Conservation (phyloP, 495 filamentous ascomycete genomes). For the Daldinia vernicosa region DNA sequence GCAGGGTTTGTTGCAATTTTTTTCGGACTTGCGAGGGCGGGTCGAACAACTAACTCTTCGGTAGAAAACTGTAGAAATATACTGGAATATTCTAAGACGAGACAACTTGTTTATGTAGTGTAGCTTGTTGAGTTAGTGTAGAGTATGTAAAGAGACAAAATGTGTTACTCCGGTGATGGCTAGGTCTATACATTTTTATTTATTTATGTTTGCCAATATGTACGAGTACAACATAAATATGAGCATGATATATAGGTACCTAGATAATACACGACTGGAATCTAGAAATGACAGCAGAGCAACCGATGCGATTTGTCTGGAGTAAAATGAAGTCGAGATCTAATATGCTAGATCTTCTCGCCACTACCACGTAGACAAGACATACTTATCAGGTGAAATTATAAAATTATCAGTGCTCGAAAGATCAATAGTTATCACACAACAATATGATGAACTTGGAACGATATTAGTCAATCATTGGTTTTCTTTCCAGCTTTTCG, state of each 20-base stretch:
- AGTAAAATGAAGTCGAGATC: slow-evolving; percentile 4
- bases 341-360: slow-evolving; percentile 14
- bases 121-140: neutral
- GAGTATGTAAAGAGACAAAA: too few species aligned
- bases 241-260: too few species aligned
- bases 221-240: neutral
- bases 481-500: slow-evolving; percentile 9
- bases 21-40: neutral
- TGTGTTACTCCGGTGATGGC: neutral
- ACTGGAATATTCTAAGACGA: neutral
- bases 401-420: slow-evolving; percentile 1
- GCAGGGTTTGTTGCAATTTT: slow-evolving; percentile 5
- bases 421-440: slow-evolving; percentile 14
- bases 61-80: slow-evolving; percentile 12
- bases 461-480: slow-evolving; percentile 5
- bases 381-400: slow-evolving; percentile 1
- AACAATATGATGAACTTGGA: slow-evolving; percentile 9
- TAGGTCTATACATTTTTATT: neutral
- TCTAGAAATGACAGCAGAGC: slow-evolving; percentile 1
- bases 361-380: neutral
- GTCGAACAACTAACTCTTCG: neutral
- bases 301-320: neutral
- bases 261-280: slow-evolving; percentile 10
- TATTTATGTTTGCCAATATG: neutral
- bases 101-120: neutral